Conservation (phyloP, 257 asterid genomes). For the Striga asiatica region DNA sequence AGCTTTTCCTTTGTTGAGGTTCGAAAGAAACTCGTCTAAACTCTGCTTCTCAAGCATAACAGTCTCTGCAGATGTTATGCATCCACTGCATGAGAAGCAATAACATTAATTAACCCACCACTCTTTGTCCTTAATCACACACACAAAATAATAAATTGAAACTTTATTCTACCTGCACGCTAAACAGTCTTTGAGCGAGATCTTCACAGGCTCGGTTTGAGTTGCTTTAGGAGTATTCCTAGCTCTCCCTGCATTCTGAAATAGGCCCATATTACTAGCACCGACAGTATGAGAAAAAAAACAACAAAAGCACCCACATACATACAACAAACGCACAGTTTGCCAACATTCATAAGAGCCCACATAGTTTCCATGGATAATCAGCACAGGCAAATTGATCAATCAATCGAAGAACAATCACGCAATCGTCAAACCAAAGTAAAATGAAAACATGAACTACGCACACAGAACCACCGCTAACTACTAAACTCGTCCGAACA, state of each 20-base stretch:
- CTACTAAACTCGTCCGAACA: not conserved
- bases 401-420: not conserved
- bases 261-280: not conserved
- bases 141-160: not conserved
- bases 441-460: not conserved
- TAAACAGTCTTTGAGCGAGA: conserved; percentile 90
- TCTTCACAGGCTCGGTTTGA: conserved; percentile 72
- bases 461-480: not conserved
- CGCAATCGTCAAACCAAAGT: not conserved
- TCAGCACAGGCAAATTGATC: not conserved
- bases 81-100: conserved; percentile 61
- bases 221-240: conserved; percentile 40
- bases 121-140: no score
- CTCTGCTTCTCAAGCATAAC: conserved; percentile 99
- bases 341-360: not conserved
- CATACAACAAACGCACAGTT: not conserved
- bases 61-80: conserved; percentile 96
- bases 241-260: conserved; percentile 40
- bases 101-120: conserved; percentile 6
- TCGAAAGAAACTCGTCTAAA: conserved; percentile 74
- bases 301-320: not conserved
- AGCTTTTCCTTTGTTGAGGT: conserved; percentile 52
- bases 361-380: not conserved
- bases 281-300: not conserved
- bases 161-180: conserved; percentile 70